phyloP scores from a whole-genome alignment of 768 basidiomycete species.

The Auriscalpium vulgare region DNA sequence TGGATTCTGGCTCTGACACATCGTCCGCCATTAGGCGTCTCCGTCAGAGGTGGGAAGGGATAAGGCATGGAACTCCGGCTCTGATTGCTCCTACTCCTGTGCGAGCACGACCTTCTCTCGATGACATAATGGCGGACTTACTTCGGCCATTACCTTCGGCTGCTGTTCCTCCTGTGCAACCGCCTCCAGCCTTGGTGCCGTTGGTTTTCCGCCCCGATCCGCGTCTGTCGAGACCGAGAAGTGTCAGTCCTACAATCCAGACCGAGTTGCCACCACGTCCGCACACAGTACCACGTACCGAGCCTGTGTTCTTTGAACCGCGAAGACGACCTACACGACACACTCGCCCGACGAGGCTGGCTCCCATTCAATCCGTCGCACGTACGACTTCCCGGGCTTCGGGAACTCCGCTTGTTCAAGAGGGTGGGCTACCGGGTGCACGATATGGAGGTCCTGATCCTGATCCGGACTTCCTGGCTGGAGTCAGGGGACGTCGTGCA shows the following conservation, averaged over 20 bases:
- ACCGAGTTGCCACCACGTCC: constrained; percentile 24
- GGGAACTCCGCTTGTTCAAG: neutral
- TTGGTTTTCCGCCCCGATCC: constrained; percentile 47
- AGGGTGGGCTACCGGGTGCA: neutral
- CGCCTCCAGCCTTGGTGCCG: constrained; percentile 45
- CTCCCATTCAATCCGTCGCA: neutral
- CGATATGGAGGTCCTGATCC: neutral
- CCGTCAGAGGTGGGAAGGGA: constrained; percentile 20
- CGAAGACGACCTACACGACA: neutral
- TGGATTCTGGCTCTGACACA: constrained; percentile 21
- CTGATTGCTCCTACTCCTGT: constrained; percentile 38
- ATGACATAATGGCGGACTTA: constrained; percentile 53
- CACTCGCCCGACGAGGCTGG: neutral
- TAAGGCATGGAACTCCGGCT: constrained; percentile 23
- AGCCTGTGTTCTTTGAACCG: constrained; percentile 2
- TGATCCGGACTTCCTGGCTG: neutral
- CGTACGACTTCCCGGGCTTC: neutral
- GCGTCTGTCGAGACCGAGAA: constrained; percentile 29
- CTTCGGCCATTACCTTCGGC: constrained; percentile 38
- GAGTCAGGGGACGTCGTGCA: neutral
- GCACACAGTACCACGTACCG: constrained; percentile 3
- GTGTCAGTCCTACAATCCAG: constrained; percentile 30
- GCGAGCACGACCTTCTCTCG: constrained; percentile 42
- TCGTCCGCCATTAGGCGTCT: constrained; percentile 20
- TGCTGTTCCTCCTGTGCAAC: constrained; percentile 32